phyloP scores from a whole-genome alignment of 345 rosid species.

The Atalantia buxifolia region DNA sequence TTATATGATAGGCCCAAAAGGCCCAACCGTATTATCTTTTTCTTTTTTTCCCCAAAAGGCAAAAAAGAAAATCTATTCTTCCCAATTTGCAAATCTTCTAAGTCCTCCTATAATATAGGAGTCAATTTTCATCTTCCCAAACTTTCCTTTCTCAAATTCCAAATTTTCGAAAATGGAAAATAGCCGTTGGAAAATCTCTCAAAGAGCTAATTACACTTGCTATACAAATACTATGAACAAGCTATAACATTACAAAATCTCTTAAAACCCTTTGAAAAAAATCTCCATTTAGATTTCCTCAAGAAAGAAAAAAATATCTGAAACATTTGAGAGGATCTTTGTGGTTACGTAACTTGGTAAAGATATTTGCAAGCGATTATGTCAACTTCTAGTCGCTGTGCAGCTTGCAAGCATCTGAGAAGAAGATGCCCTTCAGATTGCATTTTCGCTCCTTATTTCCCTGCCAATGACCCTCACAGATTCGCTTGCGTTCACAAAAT shows the following conservation, averaged over 20 bases:
- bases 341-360: background rate
- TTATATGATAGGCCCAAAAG: no score
- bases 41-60: background rate
- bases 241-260: background rate
- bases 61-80: background rate
- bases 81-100: background rate
- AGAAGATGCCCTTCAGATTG: constrained; percentile 68
- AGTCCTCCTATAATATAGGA: background rate
- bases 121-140: background rate
- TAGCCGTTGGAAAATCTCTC: constrained; percentile 38
- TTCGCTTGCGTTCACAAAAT: constrained; percentile 59
- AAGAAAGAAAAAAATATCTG: background rate
- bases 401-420: constrained; percentile 67
- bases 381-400: constrained; percentile 35
- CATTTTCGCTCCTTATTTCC: constrained; percentile 65
- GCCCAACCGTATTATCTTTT: background rate
- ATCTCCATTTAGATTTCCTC: constrained; percentile 1
- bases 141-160: constrained; percentile 19
- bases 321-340: background rate
- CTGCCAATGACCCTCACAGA: constrained; percentile 49
- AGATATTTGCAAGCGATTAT: background rate
- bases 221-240: background rate
- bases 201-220: background rate
- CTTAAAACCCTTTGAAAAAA: background rate
- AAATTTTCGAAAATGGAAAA: background rate